Evolutionary conservation across 2,329 filamentous ascomycete species (phyloP).

Genomic region (Plenodomus biglobosus): DNA sequence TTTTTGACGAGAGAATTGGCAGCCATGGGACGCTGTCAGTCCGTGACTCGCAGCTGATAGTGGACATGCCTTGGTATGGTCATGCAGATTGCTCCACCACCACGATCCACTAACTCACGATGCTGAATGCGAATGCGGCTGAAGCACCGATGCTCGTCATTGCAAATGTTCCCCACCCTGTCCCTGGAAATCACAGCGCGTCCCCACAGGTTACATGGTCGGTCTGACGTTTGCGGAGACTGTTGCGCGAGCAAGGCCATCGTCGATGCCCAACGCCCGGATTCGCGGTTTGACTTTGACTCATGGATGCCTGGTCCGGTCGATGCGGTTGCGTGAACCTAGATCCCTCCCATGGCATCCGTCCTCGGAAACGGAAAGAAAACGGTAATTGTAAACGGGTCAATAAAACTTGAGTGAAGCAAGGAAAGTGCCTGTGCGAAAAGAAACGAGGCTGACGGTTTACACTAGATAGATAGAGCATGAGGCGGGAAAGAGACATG

Average conservation of each 20-base stretch:
- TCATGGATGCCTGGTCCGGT: not conserved
- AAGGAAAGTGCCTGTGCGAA: not conserved
- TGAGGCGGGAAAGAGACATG: not conserved
- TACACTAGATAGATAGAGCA: not conserved
- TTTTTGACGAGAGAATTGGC: not conserved
- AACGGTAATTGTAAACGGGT: no score
- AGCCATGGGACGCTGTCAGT: not conserved
- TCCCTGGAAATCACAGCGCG: not conserved
- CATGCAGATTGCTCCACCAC: not conserved
- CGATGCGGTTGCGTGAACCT: not conserved
- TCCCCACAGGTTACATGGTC: not conserved
- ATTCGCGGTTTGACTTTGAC: not conserved
- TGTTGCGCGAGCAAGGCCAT: not conserved
- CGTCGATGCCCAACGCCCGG: not conserved
- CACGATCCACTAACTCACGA: not conserved
- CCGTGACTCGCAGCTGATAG: not conserved
- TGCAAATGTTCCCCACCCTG: not conserved
- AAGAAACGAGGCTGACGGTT: not conserved
- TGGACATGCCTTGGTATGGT: not conserved
- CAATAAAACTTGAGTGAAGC: not conserved
- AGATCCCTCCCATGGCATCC: not conserved
- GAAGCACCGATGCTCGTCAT: not conserved
- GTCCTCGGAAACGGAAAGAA: no score
- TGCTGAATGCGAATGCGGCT: not conserved
- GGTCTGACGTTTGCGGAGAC: not conserved